Percentiles rank a stretch among this genome's conserved stretches.
Evolutionary conservation across 2,329 filamentous ascomycete genomes (phyloP).

Genomic region (Exophiala spinifera): DNA sequence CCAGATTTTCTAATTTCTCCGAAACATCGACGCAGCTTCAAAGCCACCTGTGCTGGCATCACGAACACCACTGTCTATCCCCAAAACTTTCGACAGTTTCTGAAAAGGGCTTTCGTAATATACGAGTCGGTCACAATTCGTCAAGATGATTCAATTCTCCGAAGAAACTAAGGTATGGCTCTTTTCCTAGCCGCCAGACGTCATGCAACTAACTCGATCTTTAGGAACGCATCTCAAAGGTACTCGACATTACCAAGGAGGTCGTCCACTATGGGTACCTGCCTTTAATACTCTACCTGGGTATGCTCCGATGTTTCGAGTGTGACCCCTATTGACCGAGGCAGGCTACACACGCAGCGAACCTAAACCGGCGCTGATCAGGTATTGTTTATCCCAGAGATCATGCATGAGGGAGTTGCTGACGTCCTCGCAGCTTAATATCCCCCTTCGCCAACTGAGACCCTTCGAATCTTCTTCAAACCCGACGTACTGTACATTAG

Average conservation of each 20-base stretch:
- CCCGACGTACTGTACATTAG: not conserved
- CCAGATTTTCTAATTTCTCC: not conserved
- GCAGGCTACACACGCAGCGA: conserved; percentile 90
- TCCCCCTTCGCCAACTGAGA: conserved; percentile 29
- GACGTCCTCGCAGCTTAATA: conserved; percentile 23
- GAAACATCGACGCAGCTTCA: conserved; percentile 14
- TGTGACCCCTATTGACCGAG: conserved; percentile 5
- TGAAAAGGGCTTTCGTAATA: not conserved
- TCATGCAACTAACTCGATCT: not conserved
- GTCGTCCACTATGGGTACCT: conserved; percentile 98
- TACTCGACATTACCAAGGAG: conserved; percentile 91
- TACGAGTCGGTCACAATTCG: not conserved
- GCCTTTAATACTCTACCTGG: conserved; percentile 93
- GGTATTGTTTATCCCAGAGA: conserved; percentile 44
- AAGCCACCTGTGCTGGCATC: not conserved
- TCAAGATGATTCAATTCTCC: conserved; percentile 59
- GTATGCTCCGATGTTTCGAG: conserved; percentile 47
- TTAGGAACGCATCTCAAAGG: conserved; percentile 94
- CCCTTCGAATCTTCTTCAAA: not conserved
- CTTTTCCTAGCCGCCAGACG: too few species aligned
- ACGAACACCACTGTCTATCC: not conserved
- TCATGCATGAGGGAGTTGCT: not conserved
- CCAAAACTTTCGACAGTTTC: not conserved
- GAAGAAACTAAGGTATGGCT: conserved; percentile 87
- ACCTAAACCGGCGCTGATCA: conserved; percentile 77